Evolutionary conservation across 208 protist species (phyloP).

Genomic region (Balamuthia mandrillaris): DNA sequence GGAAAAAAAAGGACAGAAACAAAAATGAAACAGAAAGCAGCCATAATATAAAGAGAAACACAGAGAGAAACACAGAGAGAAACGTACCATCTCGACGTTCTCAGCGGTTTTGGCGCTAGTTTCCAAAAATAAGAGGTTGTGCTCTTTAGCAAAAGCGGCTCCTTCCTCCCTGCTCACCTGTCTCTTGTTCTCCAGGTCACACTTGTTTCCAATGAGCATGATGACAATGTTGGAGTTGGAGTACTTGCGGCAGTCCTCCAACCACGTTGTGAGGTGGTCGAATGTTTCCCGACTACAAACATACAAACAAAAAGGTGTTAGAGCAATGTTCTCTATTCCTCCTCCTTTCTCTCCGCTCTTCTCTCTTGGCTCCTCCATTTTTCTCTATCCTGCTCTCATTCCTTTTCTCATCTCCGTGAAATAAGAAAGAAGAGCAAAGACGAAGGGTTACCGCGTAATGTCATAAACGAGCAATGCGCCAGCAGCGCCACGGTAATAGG

Average conservation of each 20-base stretch:
- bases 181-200: constrained; percentile 89
- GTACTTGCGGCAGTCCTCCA: constrained; percentile 93
- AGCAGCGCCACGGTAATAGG: constrained; percentile 97
- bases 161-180: constrained; percentile 91
- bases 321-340: no score
- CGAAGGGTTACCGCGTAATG: constrained; percentile 79
- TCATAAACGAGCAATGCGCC: constrained; percentile 98
- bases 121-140: constrained; percentile 96
- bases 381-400: not conserved
- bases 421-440: not conserved
- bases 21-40: no score
- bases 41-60: no score
- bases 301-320: not conserved
- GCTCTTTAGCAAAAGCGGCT: constrained; percentile 88
- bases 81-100: constrained; percentile 80
- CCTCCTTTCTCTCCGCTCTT: no score
- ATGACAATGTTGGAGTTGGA: constrained; percentile 93
- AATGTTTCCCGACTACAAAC: constrained; percentile 90
- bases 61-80: not conserved
- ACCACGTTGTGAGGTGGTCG: constrained; percentile 92
- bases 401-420: not conserved
- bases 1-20: no score
- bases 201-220: constrained; percentile 99
- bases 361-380: not conserved
- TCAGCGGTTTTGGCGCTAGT: constrained; percentile 91